phyloP scores from a whole-genome alignment of 441 rosid genomes.

The Kokia cookei region DNA sequence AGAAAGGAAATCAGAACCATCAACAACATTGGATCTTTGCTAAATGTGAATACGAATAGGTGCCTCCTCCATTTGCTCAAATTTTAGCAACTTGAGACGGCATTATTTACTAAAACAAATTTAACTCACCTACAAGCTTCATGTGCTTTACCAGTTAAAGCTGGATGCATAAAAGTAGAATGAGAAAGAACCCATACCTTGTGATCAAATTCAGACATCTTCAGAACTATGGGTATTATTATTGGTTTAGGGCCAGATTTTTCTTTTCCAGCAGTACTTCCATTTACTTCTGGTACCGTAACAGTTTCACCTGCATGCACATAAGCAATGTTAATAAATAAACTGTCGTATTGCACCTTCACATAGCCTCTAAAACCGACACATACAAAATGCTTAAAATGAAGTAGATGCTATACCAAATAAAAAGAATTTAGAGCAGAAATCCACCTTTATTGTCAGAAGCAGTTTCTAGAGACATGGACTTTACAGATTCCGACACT shows the following conservation, averaged over 20 bases:
- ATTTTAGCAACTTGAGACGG: not conserved
- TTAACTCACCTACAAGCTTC: not conserved
- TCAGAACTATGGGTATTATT: constrained; percentile 76
- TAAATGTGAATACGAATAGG: not conserved
- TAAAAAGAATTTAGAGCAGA: not conserved
- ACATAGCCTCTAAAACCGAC: not conserved
- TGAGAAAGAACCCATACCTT: constrained; percentile 44
- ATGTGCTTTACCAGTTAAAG: not conserved
- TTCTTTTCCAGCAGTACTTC: constrained; percentile 35
- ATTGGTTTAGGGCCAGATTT: constrained; percentile 77
- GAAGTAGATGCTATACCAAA: not conserved
- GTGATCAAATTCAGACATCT: constrained; percentile 96
- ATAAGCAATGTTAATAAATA: constrained; percentile 8
- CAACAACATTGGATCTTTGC: not conserved
- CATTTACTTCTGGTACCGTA: constrained; percentile 26
- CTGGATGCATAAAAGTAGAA: not conserved
- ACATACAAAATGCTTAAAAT: not conserved
- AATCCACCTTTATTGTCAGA: constrained; percentile 35
- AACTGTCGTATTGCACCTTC: not conserved
- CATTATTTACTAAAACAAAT: not conserved
- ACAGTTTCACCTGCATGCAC: constrained; percentile 39
- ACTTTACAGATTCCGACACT: constrained; percentile 27
- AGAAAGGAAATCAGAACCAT: not conserved
- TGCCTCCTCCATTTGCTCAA: not conserved
- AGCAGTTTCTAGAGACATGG: constrained; percentile 30